Conservation (phyloP, 768 basidiomycete species). For the Macrocybe gigantea region DNA sequence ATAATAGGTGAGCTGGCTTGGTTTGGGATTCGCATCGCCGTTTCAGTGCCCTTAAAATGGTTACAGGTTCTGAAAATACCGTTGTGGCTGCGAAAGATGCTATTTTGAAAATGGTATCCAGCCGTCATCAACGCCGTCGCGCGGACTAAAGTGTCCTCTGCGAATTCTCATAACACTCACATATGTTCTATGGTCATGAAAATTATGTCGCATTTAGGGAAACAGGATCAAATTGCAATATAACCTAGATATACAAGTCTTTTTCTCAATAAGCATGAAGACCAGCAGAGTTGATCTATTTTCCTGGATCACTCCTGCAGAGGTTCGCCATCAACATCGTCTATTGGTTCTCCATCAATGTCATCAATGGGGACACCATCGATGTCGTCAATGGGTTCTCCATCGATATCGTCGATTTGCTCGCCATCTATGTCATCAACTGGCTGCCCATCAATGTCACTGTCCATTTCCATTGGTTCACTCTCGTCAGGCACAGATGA, state of each 20-base stretch:
- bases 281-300: too few species aligned
- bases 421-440: constrained; percentile 45
- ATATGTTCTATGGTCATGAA: too few species aligned
- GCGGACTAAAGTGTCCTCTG: constrained; percentile 17
- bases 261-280: constrained; percentile 28
- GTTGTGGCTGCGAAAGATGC: constrained; percentile 72
- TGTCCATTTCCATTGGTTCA: constrained; percentile 25
- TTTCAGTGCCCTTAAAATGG: constrained; percentile 3
- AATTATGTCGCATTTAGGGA: not conserved
- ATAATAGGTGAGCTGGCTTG: constrained; percentile 63
- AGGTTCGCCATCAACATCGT: not conserved
- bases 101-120: constrained; percentile 55
- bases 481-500: constrained; percentile 18
- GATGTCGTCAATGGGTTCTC: constrained; percentile 31
- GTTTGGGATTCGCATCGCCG: not conserved
- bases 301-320: too few species aligned
- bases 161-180: too few species aligned
- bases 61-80: constrained; percentile 61
- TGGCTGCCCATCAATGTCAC: constrained; percentile 36
- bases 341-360: constrained; percentile 19
- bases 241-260: constrained; percentile 53
- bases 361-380: constrained; percentile 38
- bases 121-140: constrained; percentile 34
- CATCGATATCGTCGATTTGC: constrained; percentile 25
- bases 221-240: not conserved